phyloP scores from a whole-genome alignment of 768 basidiomycete genomes.

The Mrakia gelida region DNA sequence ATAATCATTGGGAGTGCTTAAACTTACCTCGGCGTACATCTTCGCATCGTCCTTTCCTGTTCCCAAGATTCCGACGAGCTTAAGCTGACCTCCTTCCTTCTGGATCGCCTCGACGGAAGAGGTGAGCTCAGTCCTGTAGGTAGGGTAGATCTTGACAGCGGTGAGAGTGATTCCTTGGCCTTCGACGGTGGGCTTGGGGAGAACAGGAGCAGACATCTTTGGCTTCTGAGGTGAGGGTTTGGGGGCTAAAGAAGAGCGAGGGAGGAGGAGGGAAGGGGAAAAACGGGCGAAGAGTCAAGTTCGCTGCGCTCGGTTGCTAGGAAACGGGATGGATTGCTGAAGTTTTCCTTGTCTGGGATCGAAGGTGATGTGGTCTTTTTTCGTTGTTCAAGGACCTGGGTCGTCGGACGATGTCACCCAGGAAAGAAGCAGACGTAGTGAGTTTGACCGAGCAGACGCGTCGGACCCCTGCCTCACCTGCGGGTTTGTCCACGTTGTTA shows the following conservation, averaged over 20 bases:
- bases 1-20: background rate
- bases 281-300: background rate
- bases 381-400: too few species aligned
- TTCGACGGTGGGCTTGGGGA: conserved; percentile 5
- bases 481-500: too few species aligned
- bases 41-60: conserved; percentile 52
- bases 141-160: conserved; percentile 32
- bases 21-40: conserved; percentile 48
- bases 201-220: background rate
- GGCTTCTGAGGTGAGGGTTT: background rate
- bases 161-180: conserved; percentile 27
- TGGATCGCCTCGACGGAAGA: conserved; percentile 14
- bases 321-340: too few species aligned
- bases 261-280: background rate
- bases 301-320: background rate
- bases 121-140: conserved; percentile 30
- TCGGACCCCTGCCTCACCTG: too few species aligned
- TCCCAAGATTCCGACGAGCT: conserved; percentile 84
- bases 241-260: background rate
- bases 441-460: too few species aligned
- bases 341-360: too few species aligned
- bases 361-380: too few species aligned
- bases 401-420: too few species aligned
- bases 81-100: conserved; percentile 20
- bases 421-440: too few species aligned